Conservation (phyloP, 148 eudicot genomes). For the Tetragonia tetragonoides region DNA sequence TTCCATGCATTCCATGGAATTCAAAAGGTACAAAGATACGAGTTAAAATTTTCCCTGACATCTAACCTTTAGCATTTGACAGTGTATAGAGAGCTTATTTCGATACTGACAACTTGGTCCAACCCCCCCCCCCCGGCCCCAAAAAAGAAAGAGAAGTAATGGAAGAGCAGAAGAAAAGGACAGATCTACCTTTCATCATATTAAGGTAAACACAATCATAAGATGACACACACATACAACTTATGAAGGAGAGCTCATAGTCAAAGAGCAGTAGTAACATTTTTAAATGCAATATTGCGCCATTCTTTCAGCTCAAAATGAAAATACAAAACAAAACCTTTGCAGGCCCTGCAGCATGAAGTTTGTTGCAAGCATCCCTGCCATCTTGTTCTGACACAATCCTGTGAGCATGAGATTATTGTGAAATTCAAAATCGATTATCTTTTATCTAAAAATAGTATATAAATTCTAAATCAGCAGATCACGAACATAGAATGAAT, state of each 20-base stretch:
- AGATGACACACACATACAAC: background rate
- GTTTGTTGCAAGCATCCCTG: constrained; percentile 61
- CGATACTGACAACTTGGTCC: background rate
- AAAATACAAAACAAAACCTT: constrained; percentile 37
- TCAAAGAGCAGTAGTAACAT: background rate
- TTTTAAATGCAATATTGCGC: background rate
- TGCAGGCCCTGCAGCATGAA: constrained; percentile 79
- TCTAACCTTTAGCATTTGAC: background rate
- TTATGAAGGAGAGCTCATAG: background rate
- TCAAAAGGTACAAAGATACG: no score
- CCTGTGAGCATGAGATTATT: constrained; percentile 44
- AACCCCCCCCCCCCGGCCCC: no score
- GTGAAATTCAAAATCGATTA: background rate
- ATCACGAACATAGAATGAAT: background rate
- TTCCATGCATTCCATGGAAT: no score
- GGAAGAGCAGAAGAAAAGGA: background rate
- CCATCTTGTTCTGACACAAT: constrained; percentile 70
- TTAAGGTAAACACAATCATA: background rate
- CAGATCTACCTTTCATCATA: background rate
- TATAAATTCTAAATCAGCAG: constrained; percentile 1
- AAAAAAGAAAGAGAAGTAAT: no score
- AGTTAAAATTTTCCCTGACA: no score
- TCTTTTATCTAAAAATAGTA: background rate
- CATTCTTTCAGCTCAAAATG: background rate
- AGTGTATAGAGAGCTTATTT: background rate